Evolutionary conservation across 2,329 filamentous ascomycete species (phyloP), one percentile per base, ranked within the genome.

Genomic region (Pestalotiopsis sp.): DNA sequence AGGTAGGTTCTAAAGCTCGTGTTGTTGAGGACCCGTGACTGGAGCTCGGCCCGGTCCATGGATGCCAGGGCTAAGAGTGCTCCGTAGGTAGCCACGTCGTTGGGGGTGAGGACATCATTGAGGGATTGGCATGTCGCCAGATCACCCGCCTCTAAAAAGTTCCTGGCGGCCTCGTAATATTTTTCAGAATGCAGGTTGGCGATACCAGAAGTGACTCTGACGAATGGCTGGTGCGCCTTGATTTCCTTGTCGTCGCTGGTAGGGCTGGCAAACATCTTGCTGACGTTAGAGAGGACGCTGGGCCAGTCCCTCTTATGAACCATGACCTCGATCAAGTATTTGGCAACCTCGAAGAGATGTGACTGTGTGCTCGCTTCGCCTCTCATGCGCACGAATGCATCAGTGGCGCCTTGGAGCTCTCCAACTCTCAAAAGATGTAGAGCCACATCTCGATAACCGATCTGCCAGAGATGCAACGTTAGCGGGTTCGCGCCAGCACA

Each of bases 361-460:
- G 92, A 92, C 2, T 91, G 87, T 0, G 93, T 93, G 68, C 91
- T 96, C 73, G 95, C 94, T 77, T 95, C 95, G 68, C 97, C 93
- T 71, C 96, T 90, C 94, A 98, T 98, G 72, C 92, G 91, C 71
- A 87, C 84, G 78, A 93, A 98, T 1, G 93, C 88, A 72, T 97
- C 95, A 62, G 88, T 87, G 0, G 96, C 93, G 13, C 87, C 87
- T 45, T 82, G 80, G 9, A 95, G 87, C 68, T 95, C 91, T 67
- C 96, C 95, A 17, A 90, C 93, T 49, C 85, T 86, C 80, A 97
- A 93, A 71, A 92, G 91, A 80, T 97, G 94, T 70, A 89, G 90
- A 57, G 94, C 96, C 4, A 98, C 84, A 74, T 98, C 96, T 79
- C 98, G 94, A 75, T 98, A 93, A 59, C 94, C 95, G 90, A 98